Percentiles rank a stretch among this genome's conserved stretches.
phyloP scores from a whole-genome alignment of 1,284 basidiomycete species.

The Mycosarcoma mackinlayi region DNA sequence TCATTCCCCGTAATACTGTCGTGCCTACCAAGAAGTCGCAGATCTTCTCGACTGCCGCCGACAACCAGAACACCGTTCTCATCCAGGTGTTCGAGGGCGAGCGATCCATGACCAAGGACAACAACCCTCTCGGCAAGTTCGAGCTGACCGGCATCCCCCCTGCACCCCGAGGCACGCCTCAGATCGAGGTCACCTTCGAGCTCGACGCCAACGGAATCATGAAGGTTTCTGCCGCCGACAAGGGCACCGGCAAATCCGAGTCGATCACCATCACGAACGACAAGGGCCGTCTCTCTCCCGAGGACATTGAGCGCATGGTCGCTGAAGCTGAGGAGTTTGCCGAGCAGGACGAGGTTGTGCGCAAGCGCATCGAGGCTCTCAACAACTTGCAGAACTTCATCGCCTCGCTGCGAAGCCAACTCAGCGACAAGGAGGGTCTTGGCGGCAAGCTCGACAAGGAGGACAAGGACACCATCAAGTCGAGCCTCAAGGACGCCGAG shows the following conservation, averaged over 20 bases:
- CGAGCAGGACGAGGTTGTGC: conserved; percentile 72
- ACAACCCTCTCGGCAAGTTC: conserved; percentile 98
- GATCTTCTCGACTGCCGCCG: conserved; percentile 98
- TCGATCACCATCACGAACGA: conserved; percentile 96
- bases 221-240: conserved; percentile 95
- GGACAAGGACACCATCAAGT: conserved; percentile 67
- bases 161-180: conserved; percentile 96
- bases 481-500: conserved; percentile 67
- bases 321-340: conserved; percentile 77
- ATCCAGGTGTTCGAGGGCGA: conserved; percentile 99
- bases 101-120: conserved; percentile 98
- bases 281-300: conserved; percentile 97
- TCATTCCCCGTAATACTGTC: conserved; percentile 98
- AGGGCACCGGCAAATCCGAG: conserved; percentile 96
- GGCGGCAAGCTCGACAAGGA: conserved; percentile 67
- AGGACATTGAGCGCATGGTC: conserved; percentile 95
- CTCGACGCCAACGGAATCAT: conserved; percentile 98
- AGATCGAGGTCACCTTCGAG: conserved; percentile 98
- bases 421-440: conserved; percentile 68
- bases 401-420: conserved; percentile 62
- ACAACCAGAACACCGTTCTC: conserved; percentile 98
- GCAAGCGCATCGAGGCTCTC: conserved; percentile 66
- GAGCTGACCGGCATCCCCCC: conserved; percentile 98
- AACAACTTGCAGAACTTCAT: conserved; percentile 68
- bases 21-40: conserved; percentile 99